These are phyloP conservation scores for Nannochloris sp. DNA, from an alignment of 139 green algal genomes.

Conservation along the genomic window DNA sequence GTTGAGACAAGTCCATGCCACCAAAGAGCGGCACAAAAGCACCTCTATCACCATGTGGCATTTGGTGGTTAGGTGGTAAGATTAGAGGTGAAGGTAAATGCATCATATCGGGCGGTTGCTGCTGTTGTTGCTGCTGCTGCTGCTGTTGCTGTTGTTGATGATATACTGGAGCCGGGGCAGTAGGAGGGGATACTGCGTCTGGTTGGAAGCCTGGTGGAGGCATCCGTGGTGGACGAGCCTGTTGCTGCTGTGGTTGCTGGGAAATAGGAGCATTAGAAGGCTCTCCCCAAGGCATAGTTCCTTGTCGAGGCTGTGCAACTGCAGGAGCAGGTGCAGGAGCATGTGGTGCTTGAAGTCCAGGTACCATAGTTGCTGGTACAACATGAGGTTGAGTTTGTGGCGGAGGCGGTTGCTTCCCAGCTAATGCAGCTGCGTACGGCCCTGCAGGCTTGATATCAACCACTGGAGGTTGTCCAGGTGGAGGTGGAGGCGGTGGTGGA, in stretches of 20 bases:
- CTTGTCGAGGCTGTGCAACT: constrained; percentile 11
- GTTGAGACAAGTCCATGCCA: too few species aligned
- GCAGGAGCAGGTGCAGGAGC: not conserved
- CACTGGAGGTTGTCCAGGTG: not conserved
- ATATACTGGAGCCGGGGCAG: not conserved
- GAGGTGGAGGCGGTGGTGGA: not conserved
- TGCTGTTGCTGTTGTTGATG: not conserved
- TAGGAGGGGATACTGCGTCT: not conserved
- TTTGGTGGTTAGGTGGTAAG: not conserved
- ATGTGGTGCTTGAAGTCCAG: constrained; percentile 2
- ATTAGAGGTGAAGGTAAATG: not conserved
- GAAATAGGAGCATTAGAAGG: not conserved
- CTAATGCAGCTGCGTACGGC: not conserved
- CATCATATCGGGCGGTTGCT: not conserved
- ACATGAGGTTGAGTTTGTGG: not conserved
- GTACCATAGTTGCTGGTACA: not conserved
- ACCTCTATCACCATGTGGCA: too few species aligned
- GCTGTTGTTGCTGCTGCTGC: not conserved
- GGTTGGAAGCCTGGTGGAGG: not conserved
- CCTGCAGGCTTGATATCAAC: not conserved
- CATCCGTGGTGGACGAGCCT: not conserved
- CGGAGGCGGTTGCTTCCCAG: not conserved
- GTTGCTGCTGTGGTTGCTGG: constrained; percentile 10
- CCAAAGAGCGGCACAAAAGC: too few species aligned
- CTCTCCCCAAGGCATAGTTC: not conserved